These are phyloP conservation scores for Penicillium verrucosum DNA, from an alignment of 2,329 filamentous ascomycete genomes.

Conservation along the genomic window DNA sequence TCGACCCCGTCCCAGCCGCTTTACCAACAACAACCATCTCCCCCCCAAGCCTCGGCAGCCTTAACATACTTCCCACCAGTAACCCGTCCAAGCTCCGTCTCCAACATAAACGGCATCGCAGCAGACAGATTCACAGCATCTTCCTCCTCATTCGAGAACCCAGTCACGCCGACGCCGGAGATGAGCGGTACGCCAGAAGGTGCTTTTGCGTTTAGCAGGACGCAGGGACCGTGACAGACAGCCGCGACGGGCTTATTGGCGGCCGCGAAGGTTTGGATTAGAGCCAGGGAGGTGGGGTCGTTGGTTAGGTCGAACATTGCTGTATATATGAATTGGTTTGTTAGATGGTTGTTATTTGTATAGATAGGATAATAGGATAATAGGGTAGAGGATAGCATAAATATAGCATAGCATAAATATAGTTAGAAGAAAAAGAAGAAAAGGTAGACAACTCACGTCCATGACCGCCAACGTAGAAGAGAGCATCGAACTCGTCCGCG, in stretches of 20 bases:
- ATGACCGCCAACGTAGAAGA: conserved; percentile 60
- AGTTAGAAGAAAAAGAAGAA: not conserved
- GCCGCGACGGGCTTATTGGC: conserved; percentile 50
- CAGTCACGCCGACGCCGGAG: conserved; percentile 43
- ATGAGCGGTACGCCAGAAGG: conserved; percentile 45
- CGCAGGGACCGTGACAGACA: conserved; percentile 50
- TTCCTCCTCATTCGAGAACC: conserved; percentile 50
- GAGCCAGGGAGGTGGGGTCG: conserved; percentile 40
- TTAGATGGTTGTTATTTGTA: conserved; percentile 1
- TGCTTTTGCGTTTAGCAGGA: conserved; percentile 44
- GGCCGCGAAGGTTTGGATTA: conserved; percentile 50
- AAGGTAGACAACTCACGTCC: conserved; percentile 45
- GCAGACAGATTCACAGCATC: conserved; percentile 39
- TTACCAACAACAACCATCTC: conserved; percentile 43
- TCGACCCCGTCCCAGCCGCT: conserved; percentile 26
- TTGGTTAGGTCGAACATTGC: conserved; percentile 52
- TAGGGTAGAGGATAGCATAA: too few relatives aligned
- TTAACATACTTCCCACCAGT: conserved; percentile 47
- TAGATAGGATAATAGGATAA: too few relatives aligned
- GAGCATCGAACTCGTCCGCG: conserved; percentile 61
- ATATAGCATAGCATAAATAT: too few relatives aligned
- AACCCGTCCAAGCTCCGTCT: conserved; percentile 43
- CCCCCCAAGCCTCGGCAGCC: conserved; percentile 44
- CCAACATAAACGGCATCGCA: conserved; percentile 48
- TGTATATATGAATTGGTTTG: conserved; percentile 2